A percentile compares a stretch with the other conserved stretches of the same genome.
These are phyloP conservation scores for Rheum nobile DNA, from an alignment of 148 eudicot genomes.

Conservation along the genomic window DNA sequence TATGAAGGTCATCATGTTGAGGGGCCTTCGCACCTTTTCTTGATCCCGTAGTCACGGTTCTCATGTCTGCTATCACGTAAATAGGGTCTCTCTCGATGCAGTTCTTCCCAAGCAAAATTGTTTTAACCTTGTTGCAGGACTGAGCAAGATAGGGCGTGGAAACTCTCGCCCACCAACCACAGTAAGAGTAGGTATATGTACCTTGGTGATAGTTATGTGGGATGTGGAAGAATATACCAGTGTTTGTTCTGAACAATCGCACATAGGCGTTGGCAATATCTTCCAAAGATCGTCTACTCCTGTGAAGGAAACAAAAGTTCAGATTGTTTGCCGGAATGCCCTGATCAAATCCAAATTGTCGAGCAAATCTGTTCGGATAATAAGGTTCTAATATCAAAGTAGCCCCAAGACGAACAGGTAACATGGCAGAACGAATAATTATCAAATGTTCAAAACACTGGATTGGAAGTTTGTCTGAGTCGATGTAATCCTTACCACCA, in stretches of 20 bases:
- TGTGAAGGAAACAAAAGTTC: background rate
- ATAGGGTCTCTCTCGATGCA: too few species aligned
- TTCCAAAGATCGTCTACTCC: background rate
- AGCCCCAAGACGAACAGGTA: background rate
- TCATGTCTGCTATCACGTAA: too few species aligned
- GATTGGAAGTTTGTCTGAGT: background rate
- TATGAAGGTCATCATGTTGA: too few species aligned
- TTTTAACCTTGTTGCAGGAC: too few species aligned
- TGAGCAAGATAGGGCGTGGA: background rate
- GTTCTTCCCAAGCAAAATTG: too few species aligned
- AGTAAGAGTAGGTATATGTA: background rate
- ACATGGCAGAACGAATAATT: background rate
- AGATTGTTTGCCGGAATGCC: background rate
- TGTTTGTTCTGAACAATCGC: background rate
- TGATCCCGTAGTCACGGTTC: too few species aligned
- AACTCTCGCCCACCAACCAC: background rate
- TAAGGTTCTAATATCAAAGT: background rate
- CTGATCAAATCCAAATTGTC: background rate
- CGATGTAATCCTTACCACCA: background rate
- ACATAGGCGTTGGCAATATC: background rate
- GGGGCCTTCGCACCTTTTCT: too few species aligned
- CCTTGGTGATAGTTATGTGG: background rate
- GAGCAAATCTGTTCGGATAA: background rate
- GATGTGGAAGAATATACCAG: background rate
- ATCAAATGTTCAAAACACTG: background rate